phyloP scores from a whole-genome alignment of 2,329 filamentous ascomycete species.

The Aspergillus brunneoviolaceus region DNA sequence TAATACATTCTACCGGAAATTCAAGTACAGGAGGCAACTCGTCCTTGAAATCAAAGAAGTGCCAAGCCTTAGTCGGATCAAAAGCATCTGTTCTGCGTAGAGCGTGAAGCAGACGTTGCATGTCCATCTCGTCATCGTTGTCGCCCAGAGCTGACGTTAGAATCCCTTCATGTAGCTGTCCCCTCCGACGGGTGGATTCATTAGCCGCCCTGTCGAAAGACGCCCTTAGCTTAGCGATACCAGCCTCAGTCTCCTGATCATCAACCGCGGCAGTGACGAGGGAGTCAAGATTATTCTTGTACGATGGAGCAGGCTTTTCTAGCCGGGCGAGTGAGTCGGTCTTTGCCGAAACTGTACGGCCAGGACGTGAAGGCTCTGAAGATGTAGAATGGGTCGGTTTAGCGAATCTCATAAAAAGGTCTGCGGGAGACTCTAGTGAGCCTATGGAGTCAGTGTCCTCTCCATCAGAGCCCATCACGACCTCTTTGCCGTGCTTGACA shows the following conservation, averaged over 20 bases:
- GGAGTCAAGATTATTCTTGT: conserved; percentile 64
- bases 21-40: conserved; percentile 22
- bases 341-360: conserved; percentile 21
- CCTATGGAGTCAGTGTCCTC: conserved; percentile 62
- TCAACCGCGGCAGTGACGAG: conserved; percentile 60
- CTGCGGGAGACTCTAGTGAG: conserved; percentile 56
- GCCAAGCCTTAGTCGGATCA: conserved; percentile 53
- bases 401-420: conserved; percentile 43
- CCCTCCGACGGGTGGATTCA: conserved; percentile 8
- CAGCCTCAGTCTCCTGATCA: conserved; percentile 61
- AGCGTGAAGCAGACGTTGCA: conserved; percentile 55
- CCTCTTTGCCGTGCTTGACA: conserved; percentile 55
- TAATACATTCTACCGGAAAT: conserved; percentile 38
- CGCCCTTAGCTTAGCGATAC: conserved; percentile 39
- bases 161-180: conserved; percentile 38
- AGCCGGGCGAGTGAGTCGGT: conserved; percentile 10
- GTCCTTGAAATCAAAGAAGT: conserved; percentile 53
- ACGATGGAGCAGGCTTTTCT: conserved; percentile 42
- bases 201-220: conserved; percentile 22
- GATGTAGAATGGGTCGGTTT: conserved; percentile 10
- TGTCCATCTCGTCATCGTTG: conserved; percentile 43
- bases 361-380: conserved; percentile 12
- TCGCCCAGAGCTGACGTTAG: conserved; percentile 46
- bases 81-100: conserved; percentile 62
- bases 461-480: conserved; percentile 68